Evolutionary conservation across 1,139 yeast genomes (phyloP).

Genomic region (Pichia kudriavzevii): DNA sequence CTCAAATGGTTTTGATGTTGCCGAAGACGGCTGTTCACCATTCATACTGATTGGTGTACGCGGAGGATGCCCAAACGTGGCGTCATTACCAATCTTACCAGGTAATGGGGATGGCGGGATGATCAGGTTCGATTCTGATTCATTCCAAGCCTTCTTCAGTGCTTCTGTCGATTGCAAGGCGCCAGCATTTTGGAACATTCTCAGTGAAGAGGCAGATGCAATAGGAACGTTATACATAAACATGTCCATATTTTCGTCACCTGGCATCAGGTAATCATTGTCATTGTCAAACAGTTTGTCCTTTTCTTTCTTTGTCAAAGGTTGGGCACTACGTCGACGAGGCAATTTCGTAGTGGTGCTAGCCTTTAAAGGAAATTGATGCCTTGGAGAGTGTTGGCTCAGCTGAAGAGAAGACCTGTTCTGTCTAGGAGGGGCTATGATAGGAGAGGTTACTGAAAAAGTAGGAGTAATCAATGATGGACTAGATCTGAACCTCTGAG

Average conservation of each 20-base stretch:
- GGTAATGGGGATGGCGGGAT: conserved; percentile 28
- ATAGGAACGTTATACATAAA: conserved; percentile 42
- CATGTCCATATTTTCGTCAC: conserved; percentile 31
- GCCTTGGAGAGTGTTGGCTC: not conserved
- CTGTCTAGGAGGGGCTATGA: too few relatives aligned
- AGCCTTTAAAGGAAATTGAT: conserved; percentile 10
- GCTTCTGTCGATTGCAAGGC: conserved; percentile 18
- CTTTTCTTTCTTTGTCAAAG: conserved; percentile 31
- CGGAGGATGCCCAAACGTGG: not conserved
- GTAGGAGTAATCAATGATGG: conserved; percentile 5
- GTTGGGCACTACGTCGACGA: conserved; percentile 27
- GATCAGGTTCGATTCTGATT: conserved; percentile 15
- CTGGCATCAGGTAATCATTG: conserved; percentile 27
- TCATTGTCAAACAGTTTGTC: conserved; percentile 38
- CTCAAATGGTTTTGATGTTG: conserved; percentile 16
- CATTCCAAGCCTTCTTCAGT: conserved; percentile 23
- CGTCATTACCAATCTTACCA: conserved; percentile 15
- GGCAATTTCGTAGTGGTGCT: conserved; percentile 10
- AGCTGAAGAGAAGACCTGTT: too few relatives aligned
- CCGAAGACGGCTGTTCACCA: not conserved
- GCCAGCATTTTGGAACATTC: conserved; percentile 26
- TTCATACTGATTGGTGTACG: not conserved
- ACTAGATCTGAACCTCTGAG: conserved; percentile 10
- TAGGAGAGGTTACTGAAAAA: too few relatives aligned
- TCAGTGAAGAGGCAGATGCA: conserved; percentile 33